These are phyloP conservation scores for Tricholoma matsutake DNA, from an alignment of 768 basidiomycete genomes.

Conservation along the genomic window DNA sequence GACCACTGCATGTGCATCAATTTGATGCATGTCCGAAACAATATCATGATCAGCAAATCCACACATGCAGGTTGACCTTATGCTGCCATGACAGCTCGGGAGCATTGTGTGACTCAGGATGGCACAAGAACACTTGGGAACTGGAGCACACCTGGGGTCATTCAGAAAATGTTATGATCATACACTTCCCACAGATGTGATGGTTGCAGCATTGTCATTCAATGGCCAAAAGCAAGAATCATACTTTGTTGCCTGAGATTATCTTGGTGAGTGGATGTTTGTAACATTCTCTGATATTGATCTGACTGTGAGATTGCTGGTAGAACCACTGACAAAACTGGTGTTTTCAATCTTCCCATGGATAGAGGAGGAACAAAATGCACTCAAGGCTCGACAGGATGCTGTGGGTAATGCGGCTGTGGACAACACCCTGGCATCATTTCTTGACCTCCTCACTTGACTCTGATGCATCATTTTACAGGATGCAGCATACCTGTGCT, in stretches of 20 bases:
- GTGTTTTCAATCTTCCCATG: slow-evolving; percentile 22
- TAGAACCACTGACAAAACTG: slow-evolving; percentile 23
- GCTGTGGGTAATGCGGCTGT: slow-evolving; percentile 2
- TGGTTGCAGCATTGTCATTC: slow-evolving; percentile 30
- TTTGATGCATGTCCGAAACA: slow-evolving; percentile 19
- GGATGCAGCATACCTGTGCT: not conserved
- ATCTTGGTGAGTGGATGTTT: slow-evolving; percentile 19
- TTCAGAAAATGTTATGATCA: slow-evolving; percentile 27
- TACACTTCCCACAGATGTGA: slow-evolving; percentile 23
- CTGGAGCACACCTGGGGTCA: slow-evolving; percentile 25
- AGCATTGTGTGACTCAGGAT: slow-evolving; percentile 23
- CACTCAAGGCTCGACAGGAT: slow-evolving; percentile 2
- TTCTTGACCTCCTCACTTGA: slow-evolving; percentile 5
- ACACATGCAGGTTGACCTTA: slow-evolving; percentile 25
- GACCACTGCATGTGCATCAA: slow-evolving; percentile 27
- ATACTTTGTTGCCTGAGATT: slow-evolving; percentile 21
- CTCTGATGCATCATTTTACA: not conserved
- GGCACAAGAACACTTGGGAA: slow-evolving; percentile 30
- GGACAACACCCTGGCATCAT: slow-evolving; percentile 26
- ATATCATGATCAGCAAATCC: slow-evolving; percentile 8
- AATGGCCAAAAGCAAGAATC: slow-evolving; percentile 23
- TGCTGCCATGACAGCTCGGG: slow-evolving; percentile 25
- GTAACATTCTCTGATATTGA: not conserved
- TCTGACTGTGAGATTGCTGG: not conserved
- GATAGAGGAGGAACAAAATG: slow-evolving; percentile 19